Evolutionary conservation across 257 asterid species (phyloP).

Genomic region (Solanum commersonii): DNA sequence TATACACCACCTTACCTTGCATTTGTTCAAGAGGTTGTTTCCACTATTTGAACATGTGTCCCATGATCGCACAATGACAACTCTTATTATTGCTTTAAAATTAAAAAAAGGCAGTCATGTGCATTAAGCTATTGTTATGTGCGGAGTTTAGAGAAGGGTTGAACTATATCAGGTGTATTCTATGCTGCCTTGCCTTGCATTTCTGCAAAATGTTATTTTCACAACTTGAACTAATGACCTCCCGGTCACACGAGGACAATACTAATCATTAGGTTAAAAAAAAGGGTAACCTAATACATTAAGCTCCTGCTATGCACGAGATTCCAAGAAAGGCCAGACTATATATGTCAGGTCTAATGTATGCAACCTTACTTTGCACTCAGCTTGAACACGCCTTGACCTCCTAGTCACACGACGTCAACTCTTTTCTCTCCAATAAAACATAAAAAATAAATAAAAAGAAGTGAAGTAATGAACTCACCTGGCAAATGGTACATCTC

Average conservation of each 20-base stretch:
- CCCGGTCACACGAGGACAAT: rapidly evolving
- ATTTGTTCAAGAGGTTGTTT: neutral
- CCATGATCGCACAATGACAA: neutral
- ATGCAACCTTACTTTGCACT: neutral
- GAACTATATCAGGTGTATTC: neutral
- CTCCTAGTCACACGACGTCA: neutral
- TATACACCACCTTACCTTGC: neutral
- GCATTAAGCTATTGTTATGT: neutral
- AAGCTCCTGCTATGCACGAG: neutral
- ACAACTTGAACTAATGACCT: neutral
- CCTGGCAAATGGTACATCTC: conserved; percentile 65
- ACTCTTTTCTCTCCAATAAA: neutral
- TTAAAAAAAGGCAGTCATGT: neutral
- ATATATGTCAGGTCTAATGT: neutral
- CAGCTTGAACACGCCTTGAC: neutral
- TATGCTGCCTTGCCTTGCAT: neutral
- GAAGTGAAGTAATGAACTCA: conserved; percentile 2
- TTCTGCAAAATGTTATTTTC: rapidly evolving
- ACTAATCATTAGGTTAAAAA: neutral
- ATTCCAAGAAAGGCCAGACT: neutral
- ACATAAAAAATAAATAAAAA: neutral
- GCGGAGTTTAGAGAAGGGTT: neutral
- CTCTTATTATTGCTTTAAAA: neutral
- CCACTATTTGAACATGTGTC: neutral
- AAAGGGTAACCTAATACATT: neutral